Conservation (phyloP, 805 yeast genomes). For the Candida xiaguanensis region DNA sequence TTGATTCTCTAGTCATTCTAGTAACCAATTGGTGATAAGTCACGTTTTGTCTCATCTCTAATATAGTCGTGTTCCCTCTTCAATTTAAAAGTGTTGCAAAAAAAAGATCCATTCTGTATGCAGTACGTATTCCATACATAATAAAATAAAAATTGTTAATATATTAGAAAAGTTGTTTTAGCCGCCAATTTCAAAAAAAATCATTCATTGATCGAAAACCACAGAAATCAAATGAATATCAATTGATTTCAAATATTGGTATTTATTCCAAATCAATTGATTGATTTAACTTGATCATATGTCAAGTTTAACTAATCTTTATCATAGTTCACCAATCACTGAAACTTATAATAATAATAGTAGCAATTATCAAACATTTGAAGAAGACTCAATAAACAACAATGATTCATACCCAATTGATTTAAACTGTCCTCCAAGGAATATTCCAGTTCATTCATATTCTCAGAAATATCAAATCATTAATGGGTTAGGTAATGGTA, state of each 20-base stretch:
- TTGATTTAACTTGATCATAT: not conserved
- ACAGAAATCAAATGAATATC: no score
- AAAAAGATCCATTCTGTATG: not conserved
- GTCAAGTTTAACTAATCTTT: slow-evolving; percentile 2
- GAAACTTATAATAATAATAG: not conserved
- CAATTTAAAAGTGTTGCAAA: slow-evolving; percentile 5
- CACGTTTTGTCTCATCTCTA: not conserved
- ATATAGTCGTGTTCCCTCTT: slow-evolving; percentile 1
- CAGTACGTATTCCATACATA: not conserved
- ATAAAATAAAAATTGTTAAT: not conserved
- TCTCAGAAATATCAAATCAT: slow-evolving; percentile 41
- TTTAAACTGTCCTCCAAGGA: slow-evolving; percentile 11
- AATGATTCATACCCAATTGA: slow-evolving; percentile 7
- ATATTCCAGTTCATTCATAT: slow-evolving; percentile 14
- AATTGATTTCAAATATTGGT: no score
- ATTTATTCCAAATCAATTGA: not conserved
- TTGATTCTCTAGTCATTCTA: not conserved
- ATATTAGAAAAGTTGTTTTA: not conserved
- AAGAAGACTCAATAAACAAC: not conserved
- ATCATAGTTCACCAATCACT: not conserved
- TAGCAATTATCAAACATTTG: not conserved
- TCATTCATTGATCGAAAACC: no score
- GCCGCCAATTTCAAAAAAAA: not conserved
- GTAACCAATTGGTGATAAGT: slow-evolving; percentile 3
- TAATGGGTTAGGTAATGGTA: slow-evolving; percentile 64